Conservation (phyloP, 2,329 filamentous ascomycete genomes). For the Celoporthe dispersa region DNA sequence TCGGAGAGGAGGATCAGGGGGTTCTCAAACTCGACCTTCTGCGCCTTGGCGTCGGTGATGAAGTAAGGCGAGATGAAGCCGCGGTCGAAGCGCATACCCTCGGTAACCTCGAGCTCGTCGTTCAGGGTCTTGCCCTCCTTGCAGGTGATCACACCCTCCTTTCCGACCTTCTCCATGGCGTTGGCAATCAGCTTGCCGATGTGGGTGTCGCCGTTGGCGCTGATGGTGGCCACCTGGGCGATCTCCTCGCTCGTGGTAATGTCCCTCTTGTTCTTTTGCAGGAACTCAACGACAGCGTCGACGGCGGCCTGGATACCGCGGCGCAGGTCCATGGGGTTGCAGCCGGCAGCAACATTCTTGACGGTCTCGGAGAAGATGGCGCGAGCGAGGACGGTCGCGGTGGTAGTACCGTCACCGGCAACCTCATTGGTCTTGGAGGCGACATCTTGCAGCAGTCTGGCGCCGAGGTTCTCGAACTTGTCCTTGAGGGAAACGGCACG, state of each 20-base stretch:
- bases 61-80: constrained; percentile 99
- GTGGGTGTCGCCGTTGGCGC: constrained; percentile 93
- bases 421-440: constrained; percentile 99
- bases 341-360: constrained; percentile 98
- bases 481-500: constrained; percentile 93
- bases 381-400: constrained; percentile 93
- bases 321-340: constrained; percentile 99
- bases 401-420: constrained; percentile 97
- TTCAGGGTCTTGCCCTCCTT: constrained; percentile 99
- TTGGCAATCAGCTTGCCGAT: constrained; percentile 95
- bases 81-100: constrained; percentile 99
- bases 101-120: constrained; percentile 97
- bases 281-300: constrained; percentile 89
- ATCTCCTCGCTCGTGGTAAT: constrained; percentile 98
- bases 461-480: constrained; percentile 99
- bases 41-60: constrained; percentile 98
- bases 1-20: constrained; percentile 97
- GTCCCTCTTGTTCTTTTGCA: constrained; percentile 95
- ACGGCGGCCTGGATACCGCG: constrained; percentile 97
- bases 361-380: constrained; percentile 99
- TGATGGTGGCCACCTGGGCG: constrained; percentile 97
- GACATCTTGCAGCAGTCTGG: constrained; percentile 94
- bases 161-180: constrained; percentile 99
- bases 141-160: constrained; percentile 99
- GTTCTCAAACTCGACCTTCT: constrained; percentile 99